These are phyloP conservation scores for Porodaedalea pini DNA, from an alignment of 1,284 basidiomycete species.

Conservation along the genomic window DNA sequence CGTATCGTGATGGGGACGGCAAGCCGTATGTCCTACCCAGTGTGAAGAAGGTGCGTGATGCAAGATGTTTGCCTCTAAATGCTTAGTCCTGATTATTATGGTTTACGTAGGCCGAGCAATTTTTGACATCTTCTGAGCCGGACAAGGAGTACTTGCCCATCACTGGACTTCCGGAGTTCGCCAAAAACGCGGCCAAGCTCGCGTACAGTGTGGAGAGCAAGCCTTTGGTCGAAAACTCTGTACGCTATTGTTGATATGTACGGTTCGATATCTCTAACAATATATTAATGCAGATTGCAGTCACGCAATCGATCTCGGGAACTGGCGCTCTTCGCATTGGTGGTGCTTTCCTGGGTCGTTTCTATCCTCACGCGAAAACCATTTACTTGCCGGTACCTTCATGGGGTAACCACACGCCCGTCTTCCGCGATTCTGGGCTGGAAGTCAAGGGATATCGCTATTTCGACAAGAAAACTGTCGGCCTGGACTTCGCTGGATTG, in stretches of 20 bases:
- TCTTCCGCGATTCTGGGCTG: slow-evolving; percentile 88
- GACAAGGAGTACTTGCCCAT: slow-evolving; percentile 99
- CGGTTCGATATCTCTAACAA: slow-evolving; percentile 15
- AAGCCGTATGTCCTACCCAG: slow-evolving; percentile 93
- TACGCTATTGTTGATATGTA: slow-evolving; percentile 39
- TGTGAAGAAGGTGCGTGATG: slow-evolving; percentile 71
- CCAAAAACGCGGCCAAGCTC: slow-evolving; percentile 84
- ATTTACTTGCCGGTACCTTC: slow-evolving; percentile 95
- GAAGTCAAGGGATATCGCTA: slow-evolving; percentile 93
- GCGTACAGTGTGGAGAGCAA: slow-evolving; percentile 86
- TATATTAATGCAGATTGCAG: slow-evolving; percentile 62
- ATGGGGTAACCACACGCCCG: slow-evolving; percentile 95
- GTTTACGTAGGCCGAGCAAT: slow-evolving; percentile 69
- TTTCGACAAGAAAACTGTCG: slow-evolving; percentile 93
- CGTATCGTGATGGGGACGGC: slow-evolving; percentile 90
- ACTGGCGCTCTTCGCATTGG: slow-evolving; percentile 98
- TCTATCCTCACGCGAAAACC: slow-evolving; percentile 84
- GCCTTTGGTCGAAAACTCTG: slow-evolving; percentile 74
- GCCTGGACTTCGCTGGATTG: slow-evolving; percentile 90
- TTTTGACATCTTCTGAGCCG: slow-evolving; percentile 60
- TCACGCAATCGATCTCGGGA: slow-evolving; percentile 96
- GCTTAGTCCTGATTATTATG: background rate
- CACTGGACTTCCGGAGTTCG: slow-evolving; percentile 87
- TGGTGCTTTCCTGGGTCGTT: slow-evolving; percentile 87
- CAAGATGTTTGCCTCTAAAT: slow-evolving; percentile 1